A percentile compares a stretch with the other conserved stretches of the same genome.
Evolutionary conservation across 1,284 basidiomycete species (phyloP).

Genomic region (Uromyces viciae-fabae): DNA sequence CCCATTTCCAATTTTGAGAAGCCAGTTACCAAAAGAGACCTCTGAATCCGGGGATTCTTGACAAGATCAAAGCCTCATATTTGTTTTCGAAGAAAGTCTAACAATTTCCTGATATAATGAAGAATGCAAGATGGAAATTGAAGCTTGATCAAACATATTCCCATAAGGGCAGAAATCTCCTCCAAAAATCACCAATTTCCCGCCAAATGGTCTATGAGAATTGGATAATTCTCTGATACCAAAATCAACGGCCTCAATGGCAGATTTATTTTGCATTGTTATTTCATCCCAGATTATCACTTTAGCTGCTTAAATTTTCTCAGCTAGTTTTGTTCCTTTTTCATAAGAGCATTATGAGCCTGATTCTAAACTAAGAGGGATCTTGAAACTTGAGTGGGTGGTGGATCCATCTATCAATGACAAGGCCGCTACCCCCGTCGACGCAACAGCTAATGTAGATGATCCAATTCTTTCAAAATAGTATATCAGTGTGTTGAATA

Average conservation of each 20-base stretch:
- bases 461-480: not conserved
- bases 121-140: too few relatives aligned
- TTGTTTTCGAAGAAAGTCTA: too few relatives aligned
- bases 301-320: not conserved
- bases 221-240: not conserved
- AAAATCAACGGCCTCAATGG: not conserved
- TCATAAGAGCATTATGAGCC: not conserved
- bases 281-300: constrained; percentile 11
- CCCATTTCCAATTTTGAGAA: too few relatives aligned
- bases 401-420: not conserved
- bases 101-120: too few relatives aligned
- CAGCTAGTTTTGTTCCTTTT: not conserved
- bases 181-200: not conserved
- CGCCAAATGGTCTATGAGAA: not conserved
- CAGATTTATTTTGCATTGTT: not conserved
- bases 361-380: not conserved
- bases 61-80: too few relatives aligned
- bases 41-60: too few relatives aligned
- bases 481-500: not conserved
- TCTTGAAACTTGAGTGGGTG: constrained; percentile 1
- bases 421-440: not conserved
- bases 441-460: not conserved
- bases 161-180: not conserved
- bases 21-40: too few relatives aligned
- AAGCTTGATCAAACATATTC: too few relatives aligned